Evolutionary conservation across 768 basidiomycete genomes (phyloP).

Genomic region (Postia placenta): DNA sequence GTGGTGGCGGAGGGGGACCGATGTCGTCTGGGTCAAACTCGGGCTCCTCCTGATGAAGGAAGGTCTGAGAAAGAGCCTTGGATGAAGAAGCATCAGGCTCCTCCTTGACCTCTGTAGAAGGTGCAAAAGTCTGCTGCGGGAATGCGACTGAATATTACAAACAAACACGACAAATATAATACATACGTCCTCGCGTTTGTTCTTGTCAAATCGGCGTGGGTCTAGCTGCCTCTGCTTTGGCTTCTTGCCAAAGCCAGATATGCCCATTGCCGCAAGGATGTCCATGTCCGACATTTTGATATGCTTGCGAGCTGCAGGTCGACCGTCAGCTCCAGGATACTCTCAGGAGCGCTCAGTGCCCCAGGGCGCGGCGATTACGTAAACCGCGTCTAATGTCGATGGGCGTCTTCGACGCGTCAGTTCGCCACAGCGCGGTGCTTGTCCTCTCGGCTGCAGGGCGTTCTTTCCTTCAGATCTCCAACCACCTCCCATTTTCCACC

Average conservation of each 20-base stretch:
- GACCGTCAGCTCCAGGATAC: too few relatives aligned
- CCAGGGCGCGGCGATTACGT: slow-evolving; percentile 3
- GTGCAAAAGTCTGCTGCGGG: not conserved
- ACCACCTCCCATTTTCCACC: not conserved
- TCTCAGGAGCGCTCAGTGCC: too few relatives aligned
- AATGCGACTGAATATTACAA: not conserved
- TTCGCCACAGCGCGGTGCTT: not conserved
- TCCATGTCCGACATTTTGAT: slow-evolving; percentile 53
- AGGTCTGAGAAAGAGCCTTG: not conserved
- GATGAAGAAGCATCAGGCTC: not conserved
- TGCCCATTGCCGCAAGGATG: slow-evolving; percentile 77
- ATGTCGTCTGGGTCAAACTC: slow-evolving; percentile 21
- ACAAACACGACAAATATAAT: not conserved
- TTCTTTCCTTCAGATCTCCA: not conserved
- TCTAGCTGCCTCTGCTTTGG: slow-evolving; percentile 61
- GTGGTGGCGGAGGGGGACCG: slow-evolving; percentile 19
- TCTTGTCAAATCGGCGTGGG: slow-evolving; percentile 74
- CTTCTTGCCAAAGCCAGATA: slow-evolving; percentile 77
- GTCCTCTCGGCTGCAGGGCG: too few relatives aligned
- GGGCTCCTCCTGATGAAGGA: slow-evolving; percentile 16
- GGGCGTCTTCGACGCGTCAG: slow-evolving; percentile 1
- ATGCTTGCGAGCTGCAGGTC: too few relatives aligned
- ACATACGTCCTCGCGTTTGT: slow-evolving; percentile 47
- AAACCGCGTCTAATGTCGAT: not conserved
- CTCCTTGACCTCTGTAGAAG: not conserved